phyloP scores from a whole-genome alignment of 176 grass and related monocot species.

The Oropetium thomaeum region DNA sequence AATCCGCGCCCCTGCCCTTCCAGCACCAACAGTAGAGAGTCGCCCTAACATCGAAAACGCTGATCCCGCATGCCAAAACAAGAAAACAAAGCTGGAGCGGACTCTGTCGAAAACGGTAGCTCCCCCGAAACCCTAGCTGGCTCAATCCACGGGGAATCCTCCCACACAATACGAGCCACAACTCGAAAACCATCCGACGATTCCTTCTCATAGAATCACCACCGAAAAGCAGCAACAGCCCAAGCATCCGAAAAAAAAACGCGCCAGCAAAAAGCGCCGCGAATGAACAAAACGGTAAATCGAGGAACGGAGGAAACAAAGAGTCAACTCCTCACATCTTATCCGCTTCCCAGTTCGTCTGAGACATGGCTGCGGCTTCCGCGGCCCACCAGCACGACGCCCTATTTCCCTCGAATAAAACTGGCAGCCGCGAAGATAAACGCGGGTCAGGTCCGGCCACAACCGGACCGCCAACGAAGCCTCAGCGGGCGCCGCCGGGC shows the following conservation, averaged over 20 bases:
- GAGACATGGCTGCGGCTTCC: slow-evolving; percentile 50
- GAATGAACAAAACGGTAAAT: not conserved
- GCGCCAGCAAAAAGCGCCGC: slow-evolving; percentile 1
- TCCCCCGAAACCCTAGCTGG: slow-evolving; percentile 44
- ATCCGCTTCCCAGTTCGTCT: slow-evolving; percentile 79
- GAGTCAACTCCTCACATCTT: slow-evolving; percentile 61
- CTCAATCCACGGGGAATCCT: not conserved
- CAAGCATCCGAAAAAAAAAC: not conserved
- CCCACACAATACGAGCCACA: slow-evolving; percentile 1
- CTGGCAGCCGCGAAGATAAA: not conserved
- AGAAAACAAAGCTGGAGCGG: not conserved
- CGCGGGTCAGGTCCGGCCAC: not conserved
- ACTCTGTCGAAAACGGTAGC: not conserved
- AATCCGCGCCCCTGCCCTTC: not conserved
- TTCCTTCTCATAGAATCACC: not conserved
- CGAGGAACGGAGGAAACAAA: not conserved
- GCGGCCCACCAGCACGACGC: not conserved
- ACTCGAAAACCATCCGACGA: not conserved
- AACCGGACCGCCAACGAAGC: not conserved
- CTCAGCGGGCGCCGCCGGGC: not conserved
- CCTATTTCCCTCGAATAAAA: not conserved
- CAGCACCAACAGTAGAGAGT: not conserved
- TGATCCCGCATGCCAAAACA: not conserved
- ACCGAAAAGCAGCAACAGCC: not conserved
- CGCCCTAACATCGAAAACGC: not conserved